Evolutionary conservation across 352 stramenopile species (phyloP), one percentile per base, ranked within the genome.

Genomic region (Globisporangium irregulare): DNA sequence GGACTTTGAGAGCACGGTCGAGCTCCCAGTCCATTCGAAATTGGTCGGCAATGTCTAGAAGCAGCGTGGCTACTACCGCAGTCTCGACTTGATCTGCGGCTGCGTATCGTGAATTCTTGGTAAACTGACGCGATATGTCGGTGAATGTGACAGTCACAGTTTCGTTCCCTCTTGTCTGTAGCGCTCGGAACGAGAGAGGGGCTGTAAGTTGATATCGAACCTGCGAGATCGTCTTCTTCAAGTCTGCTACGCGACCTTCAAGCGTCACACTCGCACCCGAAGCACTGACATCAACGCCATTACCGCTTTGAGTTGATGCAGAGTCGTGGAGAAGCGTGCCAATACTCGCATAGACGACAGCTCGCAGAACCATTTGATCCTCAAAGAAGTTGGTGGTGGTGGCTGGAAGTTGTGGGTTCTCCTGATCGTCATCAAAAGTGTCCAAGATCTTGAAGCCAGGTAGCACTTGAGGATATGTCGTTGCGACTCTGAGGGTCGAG

Each of bases 401-500:
- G 18, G 20, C 18, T 12, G 24, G 14, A 27, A 25, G 14, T 14
- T 12, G 41, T 57, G n/a, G 4, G 25, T 46, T n/a, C 0, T 67
- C 25, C 12, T 25, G 41, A 15, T 57, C 25, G 20, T 50, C 10
- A 1, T 12, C 50, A 36, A 51, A 51, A 51, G 43, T 15, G 18
- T 74, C 59, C n/a, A 20, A 10, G 50, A 74, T 62, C 10, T 4
- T 34, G n/a, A 74, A 69, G 9, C 2, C 38, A 22, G 69, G 69
- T 27, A 74, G 34, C 5, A 25, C 12, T 5, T 55, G 29, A 18
- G 50, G 50, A 4, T 27, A 22, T 14, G 36, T 32, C 14, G 25
- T 60, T 27, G 55, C 15, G 20, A 74, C 36, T 4, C 20, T 38
- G 20, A 72, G 36, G 1, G 65, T 61, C 36, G 59, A 67, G 22